Evolutionary conservation across 2,329 filamentous ascomycete genomes (phyloP), one percentile per base, ranked within the genome.

Genomic region (Clonostachys solani): DNA sequence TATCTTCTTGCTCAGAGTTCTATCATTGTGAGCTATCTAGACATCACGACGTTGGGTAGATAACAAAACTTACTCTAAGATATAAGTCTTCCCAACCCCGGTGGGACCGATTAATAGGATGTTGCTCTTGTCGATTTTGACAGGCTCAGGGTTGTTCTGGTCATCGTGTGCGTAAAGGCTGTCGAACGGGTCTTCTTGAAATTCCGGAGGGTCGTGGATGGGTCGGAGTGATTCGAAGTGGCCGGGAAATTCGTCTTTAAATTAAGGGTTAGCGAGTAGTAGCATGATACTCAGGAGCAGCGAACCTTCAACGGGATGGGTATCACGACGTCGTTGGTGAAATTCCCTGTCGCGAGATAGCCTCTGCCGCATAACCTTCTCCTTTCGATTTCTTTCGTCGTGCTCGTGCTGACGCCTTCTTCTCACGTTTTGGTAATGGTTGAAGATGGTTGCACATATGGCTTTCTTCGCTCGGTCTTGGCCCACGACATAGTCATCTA

Each of bases 41-140:
- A 33, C 15, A 8, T 18, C 6, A 40, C 5, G 1, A 19, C 12
- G 10, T 29, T 29, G 23, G 23, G n/a, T 1, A 33, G 12, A 10
- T 29, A 8, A 29, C 23, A 29, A 29, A 10, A 56, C 76, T 53
- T 65, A 83, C 81, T 84, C 81, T 42, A 91, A 80, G 70, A 99
- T 97, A 51, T 97, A 84, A 0, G 94, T 99, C 71, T 99, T 99
- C 13, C 94, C 94, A 6, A 96, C 92, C 3, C 94, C 94, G 0
- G 92, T 96, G 1, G 94, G 94, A 0, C 94, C 94, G 23, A 97
- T 79, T 45, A 97, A 73, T 40, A 99, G 73, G 38, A 99, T 78
- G 62, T 99, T 99, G 57, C 92, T 96, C 71, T 99, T 99, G 65
- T 96, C 92, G 51, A 99, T 86, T 55, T 87, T 89, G 56, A 95